Conservation (phyloP, 148 eudicot species). For the Oxyria digyna region DNA sequence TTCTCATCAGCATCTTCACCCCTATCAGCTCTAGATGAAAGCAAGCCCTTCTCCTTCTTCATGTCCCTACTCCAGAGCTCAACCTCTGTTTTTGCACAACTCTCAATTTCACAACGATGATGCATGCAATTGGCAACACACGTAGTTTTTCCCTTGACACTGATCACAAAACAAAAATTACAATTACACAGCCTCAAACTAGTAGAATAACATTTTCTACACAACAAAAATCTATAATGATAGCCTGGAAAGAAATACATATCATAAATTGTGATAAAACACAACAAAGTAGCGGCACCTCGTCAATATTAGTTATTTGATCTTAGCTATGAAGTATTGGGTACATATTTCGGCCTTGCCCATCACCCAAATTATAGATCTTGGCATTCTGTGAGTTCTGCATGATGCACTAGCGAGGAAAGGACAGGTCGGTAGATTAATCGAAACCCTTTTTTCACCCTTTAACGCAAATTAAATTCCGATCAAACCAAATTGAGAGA, state of each 20-base stretch:
- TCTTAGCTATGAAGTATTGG: too few relatives aligned
- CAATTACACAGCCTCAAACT: too few relatives aligned
- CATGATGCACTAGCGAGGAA: too few relatives aligned
- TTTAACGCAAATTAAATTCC: neutral
- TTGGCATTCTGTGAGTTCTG: too few relatives aligned
- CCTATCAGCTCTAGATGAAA: constrained; percentile 13
- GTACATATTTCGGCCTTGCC: too few relatives aligned
- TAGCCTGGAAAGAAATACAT: too few relatives aligned
- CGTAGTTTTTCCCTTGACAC: neutral
- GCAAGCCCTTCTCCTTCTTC: constrained; percentile 59
- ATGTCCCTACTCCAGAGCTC: constrained; percentile 10
- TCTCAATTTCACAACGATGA: neutral
- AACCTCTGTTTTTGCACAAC: neutral
- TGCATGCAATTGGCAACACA: neutral
- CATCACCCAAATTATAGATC: too few relatives aligned
- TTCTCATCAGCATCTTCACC: constrained; percentile 21
- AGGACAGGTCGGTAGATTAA: neutral
- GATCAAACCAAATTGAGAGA: neutral
- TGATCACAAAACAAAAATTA: neutral
- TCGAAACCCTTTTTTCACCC: neutral
- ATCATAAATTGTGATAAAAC: too few relatives aligned
- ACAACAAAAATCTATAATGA: too few relatives aligned
- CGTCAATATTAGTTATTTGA: too few relatives aligned
- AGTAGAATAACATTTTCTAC: too few relatives aligned
- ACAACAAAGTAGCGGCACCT: neutral